Conservation (phyloP, 139 green algal species). For the Auxenochlorella pyrenoidosa region DNA sequence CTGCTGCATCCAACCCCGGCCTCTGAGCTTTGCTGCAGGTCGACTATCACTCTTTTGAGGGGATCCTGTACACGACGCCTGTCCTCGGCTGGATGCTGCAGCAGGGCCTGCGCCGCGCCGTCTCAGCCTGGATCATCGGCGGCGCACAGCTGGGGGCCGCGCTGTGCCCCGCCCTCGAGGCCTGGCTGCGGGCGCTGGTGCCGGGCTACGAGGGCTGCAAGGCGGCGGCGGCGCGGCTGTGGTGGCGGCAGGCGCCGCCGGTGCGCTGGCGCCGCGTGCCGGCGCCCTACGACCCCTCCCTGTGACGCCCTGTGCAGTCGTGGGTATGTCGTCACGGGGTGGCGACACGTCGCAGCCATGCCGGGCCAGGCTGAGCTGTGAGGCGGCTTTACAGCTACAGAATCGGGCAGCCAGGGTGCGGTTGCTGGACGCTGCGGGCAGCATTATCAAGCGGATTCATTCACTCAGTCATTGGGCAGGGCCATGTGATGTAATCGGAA, state of each 20-base stretch:
- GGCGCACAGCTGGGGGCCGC: not conserved
- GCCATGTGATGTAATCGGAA: too few relatives aligned
- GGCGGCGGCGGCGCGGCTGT: not conserved
- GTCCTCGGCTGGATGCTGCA: conserved; percentile 11
- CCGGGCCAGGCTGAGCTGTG: not conserved
- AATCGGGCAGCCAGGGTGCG: too few relatives aligned
- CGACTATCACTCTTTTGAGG: conserved; percentile 41
- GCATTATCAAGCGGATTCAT: too few relatives aligned
- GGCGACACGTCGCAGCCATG: not conserved
- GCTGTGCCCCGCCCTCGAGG: not conserved
- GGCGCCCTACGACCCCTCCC: not conserved
- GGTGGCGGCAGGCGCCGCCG: not conserved
- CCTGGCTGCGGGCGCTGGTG: conserved; percentile 14
- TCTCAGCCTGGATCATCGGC: conserved; percentile 5
- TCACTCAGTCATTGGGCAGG: too few relatives aligned
- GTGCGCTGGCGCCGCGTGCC: not conserved
- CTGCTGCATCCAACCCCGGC: too few relatives aligned
- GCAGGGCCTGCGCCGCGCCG: not conserved
- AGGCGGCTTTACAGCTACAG: not conserved
- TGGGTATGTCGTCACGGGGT: too few relatives aligned
- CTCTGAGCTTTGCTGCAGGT: not conserved
- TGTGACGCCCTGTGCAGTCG: too few relatives aligned
- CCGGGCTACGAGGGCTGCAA: not conserved
- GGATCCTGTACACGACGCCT: conserved; percentile 32
- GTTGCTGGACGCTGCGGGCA: too few relatives aligned